Conservation (phyloP, 139 green algal genomes). For the Chlamydomonas incerta region DNA sequence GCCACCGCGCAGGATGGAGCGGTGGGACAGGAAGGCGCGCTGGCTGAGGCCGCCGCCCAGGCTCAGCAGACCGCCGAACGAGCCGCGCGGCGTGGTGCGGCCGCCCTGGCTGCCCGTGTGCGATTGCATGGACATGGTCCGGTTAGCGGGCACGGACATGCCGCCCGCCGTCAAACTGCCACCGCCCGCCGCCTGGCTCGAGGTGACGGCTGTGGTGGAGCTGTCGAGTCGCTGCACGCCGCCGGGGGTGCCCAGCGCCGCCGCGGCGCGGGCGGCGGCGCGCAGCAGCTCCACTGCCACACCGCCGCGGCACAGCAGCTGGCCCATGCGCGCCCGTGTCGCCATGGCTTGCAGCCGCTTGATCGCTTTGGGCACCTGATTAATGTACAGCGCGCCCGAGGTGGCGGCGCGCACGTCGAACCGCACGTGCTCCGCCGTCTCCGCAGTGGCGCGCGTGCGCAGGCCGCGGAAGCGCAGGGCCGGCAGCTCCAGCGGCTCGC, state of each 20-base stretch:
- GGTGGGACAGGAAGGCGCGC: too few species aligned
- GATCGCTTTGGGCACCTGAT: background rate
- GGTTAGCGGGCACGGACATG: too few species aligned
- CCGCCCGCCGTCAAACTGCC: too few species aligned
- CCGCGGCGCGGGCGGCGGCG: background rate
- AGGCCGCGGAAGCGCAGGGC: background rate
- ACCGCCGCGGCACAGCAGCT: background rate
- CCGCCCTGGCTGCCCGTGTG: too few species aligned
- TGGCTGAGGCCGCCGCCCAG: too few species aligned
- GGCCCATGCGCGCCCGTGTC: background rate
- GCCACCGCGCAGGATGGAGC: too few species aligned
- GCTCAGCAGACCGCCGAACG: too few species aligned
- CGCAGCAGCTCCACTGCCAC: background rate
- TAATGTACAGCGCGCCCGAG: background rate
- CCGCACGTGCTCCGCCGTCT: background rate
- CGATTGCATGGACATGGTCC: background rate
- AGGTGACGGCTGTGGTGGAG: background rate
- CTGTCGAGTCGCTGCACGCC: background rate
- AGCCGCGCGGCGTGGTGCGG: too few species aligned
- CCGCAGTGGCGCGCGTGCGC: background rate
- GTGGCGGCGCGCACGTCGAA: background rate
- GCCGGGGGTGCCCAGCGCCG: too few species aligned
- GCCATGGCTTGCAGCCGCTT: background rate
- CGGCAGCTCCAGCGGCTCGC: slow-evolving; percentile 3
- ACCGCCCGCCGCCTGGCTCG: background rate